Conservation (phyloP, 768 basidiomycete genomes). For the Leccinum variicolor region DNA sequence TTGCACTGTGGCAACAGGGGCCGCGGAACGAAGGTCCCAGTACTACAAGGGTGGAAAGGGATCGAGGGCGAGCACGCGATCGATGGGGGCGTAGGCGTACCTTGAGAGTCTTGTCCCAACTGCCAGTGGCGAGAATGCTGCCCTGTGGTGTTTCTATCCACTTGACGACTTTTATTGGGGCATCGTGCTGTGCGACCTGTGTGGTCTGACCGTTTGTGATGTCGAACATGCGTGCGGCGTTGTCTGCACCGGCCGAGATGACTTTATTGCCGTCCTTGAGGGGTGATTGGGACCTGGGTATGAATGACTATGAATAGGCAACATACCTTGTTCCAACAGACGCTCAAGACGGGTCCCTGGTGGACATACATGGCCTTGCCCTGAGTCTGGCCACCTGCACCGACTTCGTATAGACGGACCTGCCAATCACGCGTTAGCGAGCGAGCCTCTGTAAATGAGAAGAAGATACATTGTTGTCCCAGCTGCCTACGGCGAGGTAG, state of each 20-base stretch:
- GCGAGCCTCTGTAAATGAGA: background rate
- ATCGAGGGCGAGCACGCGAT: background rate
- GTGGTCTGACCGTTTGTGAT: constrained; percentile 74
- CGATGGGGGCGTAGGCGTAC: constrained; percentile 38
- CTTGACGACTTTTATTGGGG: constrained; percentile 76
- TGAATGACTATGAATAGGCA: background rate
- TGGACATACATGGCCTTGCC: constrained; percentile 90
- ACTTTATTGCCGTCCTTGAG: constrained; percentile 83
- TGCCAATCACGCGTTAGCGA: constrained; percentile 29
- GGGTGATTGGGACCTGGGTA: constrained; percentile 3
- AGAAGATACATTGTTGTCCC: constrained; percentile 79
- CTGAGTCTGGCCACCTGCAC: constrained; percentile 71
- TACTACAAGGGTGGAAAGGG: constrained; percentile 52
- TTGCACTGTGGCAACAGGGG: constrained; percentile 71
- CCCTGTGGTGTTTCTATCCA: constrained; percentile 76
- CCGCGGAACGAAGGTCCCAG: constrained; percentile 84
- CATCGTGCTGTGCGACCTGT: constrained; percentile 90
- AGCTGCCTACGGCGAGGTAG: constrained; percentile 88
- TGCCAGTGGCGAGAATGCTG: constrained; percentile 85
- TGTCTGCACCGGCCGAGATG: constrained; percentile 92
- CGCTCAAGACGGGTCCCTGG: constrained; percentile 82
- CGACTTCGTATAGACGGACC: constrained; percentile 93
- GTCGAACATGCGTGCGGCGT: constrained; percentile 93
- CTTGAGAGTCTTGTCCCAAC: constrained; percentile 98
- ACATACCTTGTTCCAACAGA: constrained; percentile 87